Base-by-base conservation (phyloP, 768 basidiomycete genomes). In the Filobasidium floriforme region DNA sequence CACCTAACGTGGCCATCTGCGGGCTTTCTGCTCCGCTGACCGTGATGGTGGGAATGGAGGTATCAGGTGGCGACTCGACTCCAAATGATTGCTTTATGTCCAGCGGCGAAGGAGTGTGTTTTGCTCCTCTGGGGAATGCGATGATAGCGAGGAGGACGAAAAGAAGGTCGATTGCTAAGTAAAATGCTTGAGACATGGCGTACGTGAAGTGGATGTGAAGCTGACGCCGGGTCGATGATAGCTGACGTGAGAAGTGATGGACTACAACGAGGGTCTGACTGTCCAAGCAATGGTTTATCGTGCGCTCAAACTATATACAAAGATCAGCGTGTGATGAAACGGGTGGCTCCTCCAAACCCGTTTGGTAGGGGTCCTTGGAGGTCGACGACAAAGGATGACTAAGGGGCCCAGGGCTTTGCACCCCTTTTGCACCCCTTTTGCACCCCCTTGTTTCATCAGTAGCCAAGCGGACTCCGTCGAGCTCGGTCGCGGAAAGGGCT, bases 61-160 rank as follows among this genome's bases (percentile, higher is more conserved):
- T 32, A 24, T 24, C 24, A 28, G 54, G 15, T 3, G 54, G 29
- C 12, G 54, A 15, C 12, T 24, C 22, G 5, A 24, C 24, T 6
- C 24, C 54, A 28, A 26, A 14, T 7, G 54, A 28, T 3, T 26
- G 14, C 4, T 15, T 24, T 15, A 57, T 14, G 22, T 28, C 26
- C 29, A 57, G 26, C 26, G 54, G 54, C 12, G 54, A 57, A 26
- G 54, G 54, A 28, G 54, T 57, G 29, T 57, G 54, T 57, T 57
- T 57, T 32, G 15, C 18, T 5, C 22, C 26, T 57, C 54, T 15
- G 15, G 54, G 54, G 26, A 57, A 57, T 15, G 29, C 24, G 29
- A 57, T 24, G 54, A 57, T 57, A 15, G 54, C 54, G 24, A 57
- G 15, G 15, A 57, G 54, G 5, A 57, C 54, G 15, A 57, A 57